Percentiles rank a stretch among this genome's conserved stretches.
phyloP scores from a whole-genome alignment of 2,329 filamentous ascomycete species.

The Ilyonectria sp. region DNA sequence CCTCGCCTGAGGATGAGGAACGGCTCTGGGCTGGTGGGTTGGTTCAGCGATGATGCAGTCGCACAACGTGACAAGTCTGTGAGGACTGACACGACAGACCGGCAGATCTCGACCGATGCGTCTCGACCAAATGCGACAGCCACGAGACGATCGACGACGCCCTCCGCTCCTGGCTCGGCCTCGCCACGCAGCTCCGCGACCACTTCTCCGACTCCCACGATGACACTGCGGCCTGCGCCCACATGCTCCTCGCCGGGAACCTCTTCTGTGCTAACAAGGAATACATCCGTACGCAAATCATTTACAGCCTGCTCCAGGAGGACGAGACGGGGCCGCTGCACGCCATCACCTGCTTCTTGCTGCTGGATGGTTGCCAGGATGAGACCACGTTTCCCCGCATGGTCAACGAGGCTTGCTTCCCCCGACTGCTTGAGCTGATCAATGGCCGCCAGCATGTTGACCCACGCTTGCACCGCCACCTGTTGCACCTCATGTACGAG shows the following conservation, averaged over 20 bases:
- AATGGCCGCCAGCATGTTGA: slow-evolving; percentile 76
- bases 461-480: slow-evolving; percentile 80
- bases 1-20: slow-evolving; percentile 82
- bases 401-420: slow-evolving; percentile 88
- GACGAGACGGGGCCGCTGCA: slow-evolving; percentile 87
- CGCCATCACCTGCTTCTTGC: slow-evolving; percentile 84
- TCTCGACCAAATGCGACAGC: slow-evolving; percentile 63
- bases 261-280: slow-evolving; percentile 83
- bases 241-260: slow-evolving; percentile 81
- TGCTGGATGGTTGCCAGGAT: slow-evolving; percentile 87
- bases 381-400: slow-evolving; percentile 88
- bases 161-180: slow-evolving; percentile 85
- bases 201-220: slow-evolving; percentile 83
- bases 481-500: slow-evolving; percentile 94
- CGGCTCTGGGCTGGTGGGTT: slow-evolving; percentile 88
- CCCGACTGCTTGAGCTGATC: slow-evolving; percentile 86
- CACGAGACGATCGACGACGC: slow-evolving; percentile 83
- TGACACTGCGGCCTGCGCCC: slow-evolving; percentile 85
- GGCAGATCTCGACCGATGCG: slow-evolving; percentile 64
- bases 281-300: slow-evolving; percentile 93
- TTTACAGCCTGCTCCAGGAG: slow-evolving; percentile 92
- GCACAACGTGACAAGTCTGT: slow-evolving; percentile 20
- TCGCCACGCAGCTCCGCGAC: slow-evolving; percentile 83
- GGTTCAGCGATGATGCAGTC: not conserved
- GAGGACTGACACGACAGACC: slow-evolving; percentile 31